phyloP scores from a whole-genome alignment of 805 yeast genomes.

The Jamesozyma piceae region DNA sequence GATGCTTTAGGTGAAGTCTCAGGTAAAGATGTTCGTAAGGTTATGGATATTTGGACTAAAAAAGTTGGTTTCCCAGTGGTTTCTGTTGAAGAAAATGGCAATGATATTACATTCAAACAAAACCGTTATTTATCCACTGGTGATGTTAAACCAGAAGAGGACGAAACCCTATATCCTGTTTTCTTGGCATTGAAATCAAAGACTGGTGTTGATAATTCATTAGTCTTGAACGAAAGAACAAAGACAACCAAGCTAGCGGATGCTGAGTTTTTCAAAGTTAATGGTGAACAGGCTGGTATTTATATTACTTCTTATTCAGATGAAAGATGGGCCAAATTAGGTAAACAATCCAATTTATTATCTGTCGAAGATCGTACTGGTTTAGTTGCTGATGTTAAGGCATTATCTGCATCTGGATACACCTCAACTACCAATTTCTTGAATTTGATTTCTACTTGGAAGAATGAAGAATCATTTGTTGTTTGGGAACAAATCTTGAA shows the following conservation, averaged over 20 bases:
- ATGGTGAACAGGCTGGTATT: conserved; percentile 66
- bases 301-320: conserved; percentile 64
- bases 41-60: conserved; percentile 76
- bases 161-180: conserved; percentile 59
- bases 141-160: conserved; percentile 69
- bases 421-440: conserved; percentile 54
- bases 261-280: conserved; percentile 54
- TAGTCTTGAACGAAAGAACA: conserved; percentile 45
- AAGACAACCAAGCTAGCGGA: conserved; percentile 37
- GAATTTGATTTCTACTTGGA: conserved; percentile 52
- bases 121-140: conserved; percentile 69
- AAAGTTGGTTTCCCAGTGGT: conserved; percentile 72
- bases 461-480: conserved; percentile 48
- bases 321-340: conserved; percentile 61
- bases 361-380: conserved; percentile 74
- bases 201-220: conserved; percentile 50
- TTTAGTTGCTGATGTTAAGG: conserved; percentile 68
- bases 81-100: conserved; percentile 49
- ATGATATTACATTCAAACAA: conserved; percentile 51
- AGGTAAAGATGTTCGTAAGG: conserved; percentile 61
- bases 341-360: conserved; percentile 46
- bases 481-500: conserved; percentile 57
- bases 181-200: conserved; percentile 54
- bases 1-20: conserved; percentile 57
- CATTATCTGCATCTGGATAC: conserved; percentile 62